Evolutionary conservation across 805 yeast species (phyloP), one percentile per base, ranked within the genome.

Genomic region (Barnettozyma sucrosica): DNA sequence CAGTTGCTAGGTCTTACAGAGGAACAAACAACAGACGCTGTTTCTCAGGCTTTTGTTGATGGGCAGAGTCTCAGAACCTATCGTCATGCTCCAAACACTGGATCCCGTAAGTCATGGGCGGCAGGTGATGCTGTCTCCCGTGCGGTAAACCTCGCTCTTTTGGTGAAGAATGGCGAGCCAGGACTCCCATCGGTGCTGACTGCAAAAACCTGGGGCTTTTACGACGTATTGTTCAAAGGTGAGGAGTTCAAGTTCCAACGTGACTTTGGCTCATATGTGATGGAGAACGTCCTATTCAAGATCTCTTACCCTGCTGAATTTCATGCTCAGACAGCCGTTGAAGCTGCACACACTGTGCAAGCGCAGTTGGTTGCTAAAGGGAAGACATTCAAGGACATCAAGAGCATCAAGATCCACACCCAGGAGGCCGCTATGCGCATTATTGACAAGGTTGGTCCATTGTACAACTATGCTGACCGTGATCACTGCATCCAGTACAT

Each of bases 401-500:
- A 70, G 56, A 64, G 68, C 18, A 61, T 79, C 47, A 67, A 70
- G 45, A 77, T 79, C 55, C 70, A 76, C 54, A 78, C 83, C 40
- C 84, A 79, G 63, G 80, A 77, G 50, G 82, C 84, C 23, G 83
- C 81, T 11, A 68, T 77, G 66, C 66, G 80, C 54, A 79, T 79
- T 59, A 79, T 79, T 50, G 81, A 79, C 62, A 79, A 79, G 64
- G 65, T 64, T 51, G 84, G 84, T 8, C 82, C 83, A 14, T 63
- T 79, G 45, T 70, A 78, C 66, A 79, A 79, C 66, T 79, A 79
- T 57, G 84, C 84, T 19, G 84, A 79, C 61, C 70, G 84, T 53
- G 84, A 79, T 55, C 84, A 79, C 61, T 79, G 83, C 63, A 78
- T 79, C 52, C 84, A 79, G 59, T 79, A 79, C 63, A 79, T 79